These are phyloP conservation scores for Eugenia klotzschiana DNA, from an alignment of 441 rosid genomes.

Conservation along the genomic window DNA sequence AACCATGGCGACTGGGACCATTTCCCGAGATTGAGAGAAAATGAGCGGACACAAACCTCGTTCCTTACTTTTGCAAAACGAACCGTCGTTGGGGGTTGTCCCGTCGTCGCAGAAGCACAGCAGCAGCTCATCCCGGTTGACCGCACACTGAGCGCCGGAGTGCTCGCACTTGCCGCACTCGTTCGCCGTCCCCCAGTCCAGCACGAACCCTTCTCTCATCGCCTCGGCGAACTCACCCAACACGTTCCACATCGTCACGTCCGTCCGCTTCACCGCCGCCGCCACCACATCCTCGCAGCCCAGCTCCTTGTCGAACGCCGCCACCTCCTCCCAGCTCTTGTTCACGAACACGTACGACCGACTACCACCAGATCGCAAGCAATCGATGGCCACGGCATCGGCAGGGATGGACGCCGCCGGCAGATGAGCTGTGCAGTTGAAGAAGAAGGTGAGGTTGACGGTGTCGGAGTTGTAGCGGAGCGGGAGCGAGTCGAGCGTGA, in stretches of 20 bases:
- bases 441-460: not conserved
- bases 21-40: not conserved
- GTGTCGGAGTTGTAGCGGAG: not conserved
- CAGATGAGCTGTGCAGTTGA: not conserved
- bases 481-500: not conserved
- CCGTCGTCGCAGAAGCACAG: not conserved
- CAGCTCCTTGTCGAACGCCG: accelerated
- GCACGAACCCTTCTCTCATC: not conserved
- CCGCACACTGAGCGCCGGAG: not conserved
- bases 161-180: not conserved
- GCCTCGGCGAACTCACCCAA: accelerated
- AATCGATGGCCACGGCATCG: not conserved
- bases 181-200: not conserved
- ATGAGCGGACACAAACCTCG: not conserved
- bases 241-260: accelerated
- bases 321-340: accelerated
- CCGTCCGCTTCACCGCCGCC: not conserved
- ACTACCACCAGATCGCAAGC: not conserved
- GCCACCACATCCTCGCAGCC: not conserved
- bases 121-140: accelerated
- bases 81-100: accelerated
- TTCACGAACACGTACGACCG: not conserved
- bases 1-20: not conserved
- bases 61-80: not conserved
- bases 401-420: accelerated